phyloP scores from a whole-genome alignment of 345 rosid genomes.

The Bretschneidera sinensis region DNA sequence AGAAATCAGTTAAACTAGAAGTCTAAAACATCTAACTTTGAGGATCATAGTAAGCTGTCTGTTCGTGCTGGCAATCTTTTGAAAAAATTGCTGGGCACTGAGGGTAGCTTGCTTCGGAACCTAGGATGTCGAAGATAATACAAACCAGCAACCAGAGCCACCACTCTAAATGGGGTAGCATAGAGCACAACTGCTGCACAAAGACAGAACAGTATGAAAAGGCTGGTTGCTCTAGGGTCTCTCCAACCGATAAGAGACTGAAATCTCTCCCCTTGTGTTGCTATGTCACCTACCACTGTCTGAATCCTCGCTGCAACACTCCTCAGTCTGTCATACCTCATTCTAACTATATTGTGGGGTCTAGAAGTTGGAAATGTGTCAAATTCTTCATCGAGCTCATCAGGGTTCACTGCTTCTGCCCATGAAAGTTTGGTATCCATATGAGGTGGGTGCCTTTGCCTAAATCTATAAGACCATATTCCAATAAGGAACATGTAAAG shows the following conservation, averaged over 20 bases:
- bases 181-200: constrained; percentile 69
- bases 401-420: constrained; percentile 68
- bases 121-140: constrained; percentile 72
- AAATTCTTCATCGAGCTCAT: constrained; percentile 82
- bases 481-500: constrained; percentile 78
- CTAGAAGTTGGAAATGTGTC: constrained; percentile 72
- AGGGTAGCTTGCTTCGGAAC: constrained; percentile 80
- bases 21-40: not conserved
- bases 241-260: constrained; percentile 71
- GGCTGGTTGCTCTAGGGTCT: constrained; percentile 77
- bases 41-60: constrained; percentile 48
- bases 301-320: constrained; percentile 80
- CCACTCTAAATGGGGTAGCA: constrained; percentile 53
- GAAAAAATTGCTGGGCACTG: constrained; percentile 78
- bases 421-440: constrained; percentile 77
- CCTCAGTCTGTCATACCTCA: constrained; percentile 76
- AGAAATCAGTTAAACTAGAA: too few relatives aligned
- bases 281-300: constrained; percentile 70
- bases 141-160: constrained; percentile 50
- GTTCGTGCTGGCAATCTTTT: constrained; percentile 65
- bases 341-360: constrained; percentile 47
- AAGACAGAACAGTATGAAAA: constrained; percentile 64
- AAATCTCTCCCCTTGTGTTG: constrained; percentile 81
- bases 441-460: constrained; percentile 67
- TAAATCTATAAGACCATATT: constrained; percentile 64